These are phyloP conservation scores for Beauveria caledonica DNA, from an alignment of 2,329 filamentous ascomycete species.

Conservation along the genomic window DNA sequence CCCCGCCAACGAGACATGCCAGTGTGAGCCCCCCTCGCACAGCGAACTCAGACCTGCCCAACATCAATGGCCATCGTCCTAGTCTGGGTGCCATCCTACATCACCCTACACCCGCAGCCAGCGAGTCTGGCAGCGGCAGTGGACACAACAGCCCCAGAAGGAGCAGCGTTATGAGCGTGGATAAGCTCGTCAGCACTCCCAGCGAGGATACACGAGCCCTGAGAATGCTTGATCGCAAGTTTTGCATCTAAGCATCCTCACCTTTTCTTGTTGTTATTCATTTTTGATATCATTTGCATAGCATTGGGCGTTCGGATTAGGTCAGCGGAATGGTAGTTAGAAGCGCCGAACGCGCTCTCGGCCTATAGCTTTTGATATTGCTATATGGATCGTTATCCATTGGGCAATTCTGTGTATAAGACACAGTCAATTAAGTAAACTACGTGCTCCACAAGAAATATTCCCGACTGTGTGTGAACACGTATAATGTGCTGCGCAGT, in stretches of 20 bases:
- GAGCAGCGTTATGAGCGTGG: constrained; percentile 16
- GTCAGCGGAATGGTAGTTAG: too few relatives aligned
- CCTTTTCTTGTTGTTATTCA: neutral
- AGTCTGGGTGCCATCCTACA: constrained; percentile 45
- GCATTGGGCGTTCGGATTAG: neutral
- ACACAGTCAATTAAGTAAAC: too few relatives aligned
- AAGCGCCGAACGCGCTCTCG: too few relatives aligned
- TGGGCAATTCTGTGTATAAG: too few relatives aligned
- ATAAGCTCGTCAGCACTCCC: constrained; percentile 10
- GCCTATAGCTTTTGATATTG: neutral
- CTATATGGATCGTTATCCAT: too few relatives aligned
- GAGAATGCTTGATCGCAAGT: constrained; percentile 56
- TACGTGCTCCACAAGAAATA: too few relatives aligned
- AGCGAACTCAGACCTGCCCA: constrained; percentile 27
- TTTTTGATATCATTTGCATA: constrained; percentile 7
- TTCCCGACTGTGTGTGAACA: too few relatives aligned
- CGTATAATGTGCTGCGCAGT: too few relatives aligned
- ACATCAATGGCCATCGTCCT: constrained; percentile 23
- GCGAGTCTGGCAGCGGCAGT: constrained; percentile 37
- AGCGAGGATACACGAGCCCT: constrained; percentile 58
- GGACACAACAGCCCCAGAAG: constrained; percentile 32
- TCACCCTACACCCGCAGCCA: constrained; percentile 39
- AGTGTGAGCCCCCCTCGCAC: constrained; percentile 42
- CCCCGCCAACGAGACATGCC: constrained; percentile 36
- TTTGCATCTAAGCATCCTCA: constrained; percentile 26